Evolutionary conservation across 1,284 basidiomycete genomes (phyloP).

Genomic region (Sphagnurus paluster): DNA sequence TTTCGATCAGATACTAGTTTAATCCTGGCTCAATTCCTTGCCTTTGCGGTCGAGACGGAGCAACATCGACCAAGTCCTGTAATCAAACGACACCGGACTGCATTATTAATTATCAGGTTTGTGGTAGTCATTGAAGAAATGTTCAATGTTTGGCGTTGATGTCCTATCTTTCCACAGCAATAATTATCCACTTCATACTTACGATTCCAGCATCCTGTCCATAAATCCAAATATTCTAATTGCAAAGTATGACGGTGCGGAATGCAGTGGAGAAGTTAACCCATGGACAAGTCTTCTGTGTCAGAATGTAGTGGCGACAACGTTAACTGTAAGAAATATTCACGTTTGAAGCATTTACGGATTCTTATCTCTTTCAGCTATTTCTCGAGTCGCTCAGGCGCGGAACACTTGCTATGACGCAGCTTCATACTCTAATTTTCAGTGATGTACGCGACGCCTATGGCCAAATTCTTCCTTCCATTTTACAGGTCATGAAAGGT

Average conservation of each 20-base stretch:
- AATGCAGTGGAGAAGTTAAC: conserved; percentile 15
- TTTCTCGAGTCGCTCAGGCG: conserved; percentile 31
- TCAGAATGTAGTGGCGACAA: conserved; percentile 38
- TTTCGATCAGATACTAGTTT: conserved; percentile 21
- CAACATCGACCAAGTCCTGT: conserved; percentile 14
- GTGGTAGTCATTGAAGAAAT: conserved; percentile 10
- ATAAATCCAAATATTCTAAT: conserved; percentile 17
- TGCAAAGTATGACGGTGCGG: conserved; percentile 21
- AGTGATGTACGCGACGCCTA: conserved; percentile 31
- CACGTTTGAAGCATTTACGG: conserved; percentile 16
- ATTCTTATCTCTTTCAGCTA: conserved; percentile 17
- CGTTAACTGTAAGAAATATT: conserved; percentile 33
- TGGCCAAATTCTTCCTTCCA: conserved; percentile 31
- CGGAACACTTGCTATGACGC: conserved; percentile 34
- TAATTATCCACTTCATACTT: conserved; percentile 9
- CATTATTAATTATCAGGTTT: conserved; percentile 33
- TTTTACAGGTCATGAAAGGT: conserved; percentile 44
- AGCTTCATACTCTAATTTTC: conserved; percentile 45
- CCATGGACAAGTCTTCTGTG: conserved; percentile 29
- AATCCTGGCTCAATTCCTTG: conserved; percentile 24
- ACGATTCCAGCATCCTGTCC: conserved; percentile 12
- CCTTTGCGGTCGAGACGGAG: conserved; percentile 25
- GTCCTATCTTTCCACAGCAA: conserved; percentile 12
- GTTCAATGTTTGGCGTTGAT: background rate
- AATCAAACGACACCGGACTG: conserved; percentile 20